Base-by-base conservation (phyloP, 305 asterid species). In the Lippia alba region DNA sequence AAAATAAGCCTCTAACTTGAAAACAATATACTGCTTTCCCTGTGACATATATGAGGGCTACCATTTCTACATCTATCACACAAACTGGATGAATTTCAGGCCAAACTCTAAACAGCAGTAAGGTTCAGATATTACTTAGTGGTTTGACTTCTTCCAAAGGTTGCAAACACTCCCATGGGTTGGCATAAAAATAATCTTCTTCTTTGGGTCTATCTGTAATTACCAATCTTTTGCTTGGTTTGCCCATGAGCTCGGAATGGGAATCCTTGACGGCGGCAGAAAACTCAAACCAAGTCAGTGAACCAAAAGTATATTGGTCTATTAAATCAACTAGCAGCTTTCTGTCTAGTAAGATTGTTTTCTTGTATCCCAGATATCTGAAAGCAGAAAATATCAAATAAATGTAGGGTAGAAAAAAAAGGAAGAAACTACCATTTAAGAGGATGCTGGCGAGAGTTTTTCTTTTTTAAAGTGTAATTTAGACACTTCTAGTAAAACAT, bases 131-230 rank as follows among this genome's bases (percentile, higher is more conserved):
- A 14, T 51, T 49, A 48, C 40, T 49, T 50, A 39, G 55, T 10
- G 33, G 18, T 24, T 39, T 30, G n/a, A 11, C 41, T 30, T 30
- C 62, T 12, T 14, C 62, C 12, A 56, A 12, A 5, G 62, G 44
- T 14, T 30, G 44, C 44, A 56, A n/a, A 30, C 44, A 56, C 12
- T 30, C 44, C 62, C 62, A 56, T 3, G 44, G 44, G 44, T 30
- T 56, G 41, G 44, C 18, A 56, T 56, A 32, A 14, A 56, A 56
- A 30, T 55, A 55, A 11, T 55, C 60, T 32, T 55, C 88, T 69
- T 83, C 88, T 83, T 83, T 83, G 3, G 88, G 88, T 78, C 84
- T 69, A 51, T 83, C 82, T 2, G 85, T 80, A 46, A 83, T 76
- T 44, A 78, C 82, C 75, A 72, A 45, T 71, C 85, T 56, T 66